Conservation (phyloP, 2,329 filamentous ascomycete genomes). For the Epichloe sylvatica region DNA sequence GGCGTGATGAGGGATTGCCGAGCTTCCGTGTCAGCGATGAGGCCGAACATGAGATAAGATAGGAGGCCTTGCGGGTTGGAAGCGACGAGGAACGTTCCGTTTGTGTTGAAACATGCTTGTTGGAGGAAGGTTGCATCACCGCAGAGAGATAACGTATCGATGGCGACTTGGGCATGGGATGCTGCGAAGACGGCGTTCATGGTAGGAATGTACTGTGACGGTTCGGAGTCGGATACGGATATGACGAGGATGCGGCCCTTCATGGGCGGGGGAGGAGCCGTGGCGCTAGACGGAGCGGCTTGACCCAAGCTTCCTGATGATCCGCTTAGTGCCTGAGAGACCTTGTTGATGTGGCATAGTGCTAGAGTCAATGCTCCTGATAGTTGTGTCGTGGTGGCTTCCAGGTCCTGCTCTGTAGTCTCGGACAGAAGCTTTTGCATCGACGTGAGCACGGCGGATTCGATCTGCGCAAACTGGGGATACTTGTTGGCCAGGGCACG, state of each 20-base stretch:
- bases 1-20: slow-evolving; percentile 57
- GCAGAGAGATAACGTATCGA: slow-evolving; percentile 79
- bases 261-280: slow-evolving; percentile 18
- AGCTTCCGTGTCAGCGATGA: slow-evolving; percentile 51
- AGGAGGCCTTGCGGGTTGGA: slow-evolving; percentile 56
- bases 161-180: slow-evolving; percentile 71
- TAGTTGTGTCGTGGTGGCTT: slow-evolving; percentile 71
- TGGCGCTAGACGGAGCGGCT: slow-evolving; percentile 19
- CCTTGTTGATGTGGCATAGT: slow-evolving; percentile 80
- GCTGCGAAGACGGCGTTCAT: slow-evolving; percentile 99
- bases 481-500: slow-evolving; percentile 67
- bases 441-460: slow-evolving; percentile 62
- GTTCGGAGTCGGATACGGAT: slow-evolving; percentile 69
- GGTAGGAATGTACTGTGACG: slow-evolving; percentile 89
- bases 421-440: slow-evolving; percentile 57
- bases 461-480: slow-evolving; percentile 77
- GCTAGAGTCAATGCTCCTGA: slow-evolving; percentile 84
- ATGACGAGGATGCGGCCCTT: slow-evolving; percentile 66
- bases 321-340: slow-evolving; percentile 49
- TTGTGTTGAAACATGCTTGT: slow-evolving; percentile 59
- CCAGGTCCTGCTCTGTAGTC: slow-evolving; percentile 51
- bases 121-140: slow-evolving; percentile 86
- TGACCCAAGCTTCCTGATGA: slow-evolving; percentile 32
- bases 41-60: slow-evolving; percentile 89
- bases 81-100: slow-evolving; percentile 40